Percentiles rank a stretch among this genome's conserved stretches.
phyloP scores from a whole-genome alignment of 2,329 filamentous ascomycete genomes.

The Colletotrichum noveboracense region DNA sequence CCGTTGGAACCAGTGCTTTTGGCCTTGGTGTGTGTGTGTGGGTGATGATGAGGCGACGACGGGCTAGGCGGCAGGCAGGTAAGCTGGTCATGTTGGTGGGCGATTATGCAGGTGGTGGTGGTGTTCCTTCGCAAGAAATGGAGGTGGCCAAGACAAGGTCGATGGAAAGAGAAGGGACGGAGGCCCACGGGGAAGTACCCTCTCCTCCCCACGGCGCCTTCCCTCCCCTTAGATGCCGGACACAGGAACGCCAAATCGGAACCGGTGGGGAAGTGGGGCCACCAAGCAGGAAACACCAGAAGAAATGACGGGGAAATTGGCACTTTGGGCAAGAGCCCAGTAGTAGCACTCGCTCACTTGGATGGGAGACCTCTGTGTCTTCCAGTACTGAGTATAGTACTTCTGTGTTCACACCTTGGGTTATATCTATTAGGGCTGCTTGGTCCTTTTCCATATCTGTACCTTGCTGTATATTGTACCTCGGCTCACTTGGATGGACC shows the following conservation, averaged over 20 bases:
- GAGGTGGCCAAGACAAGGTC: background rate
- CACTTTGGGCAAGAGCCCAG: background rate
- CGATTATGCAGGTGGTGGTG: background rate
- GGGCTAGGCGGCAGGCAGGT: background rate
- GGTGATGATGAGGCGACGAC: background rate
- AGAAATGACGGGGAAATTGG: background rate
- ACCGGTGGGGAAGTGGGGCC: constrained; percentile 15
- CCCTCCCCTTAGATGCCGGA: background rate
- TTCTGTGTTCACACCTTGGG: too few species aligned
- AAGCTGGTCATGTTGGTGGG: background rate
- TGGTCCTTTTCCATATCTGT: too few species aligned
- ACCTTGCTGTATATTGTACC: too few species aligned
- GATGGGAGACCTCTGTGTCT: too few species aligned
- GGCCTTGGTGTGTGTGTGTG: background rate
- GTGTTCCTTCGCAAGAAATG: background rate
- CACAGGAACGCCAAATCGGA: constrained; percentile 2
- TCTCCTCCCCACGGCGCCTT: background rate
- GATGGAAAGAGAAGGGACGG: background rate
- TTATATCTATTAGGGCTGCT: too few species aligned
- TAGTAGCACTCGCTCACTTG: background rate
- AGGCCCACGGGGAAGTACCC: background rate
- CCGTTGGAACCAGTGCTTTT: background rate
- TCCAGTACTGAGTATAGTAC: too few species aligned
- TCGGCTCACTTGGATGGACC: background rate
- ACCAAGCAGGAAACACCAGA: background rate